Base-by-base conservation (phyloP, 2,329 filamentous ascomycete genomes). In the Exophiala aquamarina region DNA sequence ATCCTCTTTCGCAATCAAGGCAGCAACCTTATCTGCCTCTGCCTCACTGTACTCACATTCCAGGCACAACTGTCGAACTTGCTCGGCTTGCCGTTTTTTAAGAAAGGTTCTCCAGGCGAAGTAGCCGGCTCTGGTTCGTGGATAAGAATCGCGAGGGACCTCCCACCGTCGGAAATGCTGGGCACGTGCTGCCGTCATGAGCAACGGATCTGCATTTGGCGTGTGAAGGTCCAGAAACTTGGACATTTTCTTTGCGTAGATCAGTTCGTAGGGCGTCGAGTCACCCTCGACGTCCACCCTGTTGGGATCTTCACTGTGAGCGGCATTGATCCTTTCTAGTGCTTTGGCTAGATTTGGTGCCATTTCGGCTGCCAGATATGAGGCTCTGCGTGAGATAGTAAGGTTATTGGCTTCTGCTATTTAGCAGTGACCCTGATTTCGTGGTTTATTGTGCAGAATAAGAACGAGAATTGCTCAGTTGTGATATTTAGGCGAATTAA, bases 81-180 rank as follows among this genome's bases (percentile, higher is more conserved):
- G 74, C 53, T 82, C 76, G 1, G 83, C 82, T 63, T 90, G 86
- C 1, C 86, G 73, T 60, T 88, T 89, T 66, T 83, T 84, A 45
- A 89, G 78, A 60, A 80, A 83, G 3, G 83, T 77, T 17, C 89
- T 79, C 89, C 89, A 94, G n/a, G 77, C 74, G 54, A 90, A 79
- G 65, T 95, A 94, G 8, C 89, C 89, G 0, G 79, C 63, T 56
- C 84, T 83, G 1, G 84, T 91, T 73, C 82, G 82, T 5, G 89
- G 87, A 66, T 87, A 92, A 29, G 75, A 79, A 55, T 74, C 71
- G 39, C 89, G 83, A 0, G 88, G 87, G 1, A 92, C 79, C 68
- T 94, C 87, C 89, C 89, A 95, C 69, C 87, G 83, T 43, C 84
- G 80, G 60, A 94, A 87, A 67, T 95, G 89, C 66, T 94, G 89